A percentile compares a stretch with the other conserved stretches of the same genome.
These are phyloP conservation scores for Pyracantha coccinea DNA, from an alignment of 331 rosid species.

Conservation along the genomic window DNA sequence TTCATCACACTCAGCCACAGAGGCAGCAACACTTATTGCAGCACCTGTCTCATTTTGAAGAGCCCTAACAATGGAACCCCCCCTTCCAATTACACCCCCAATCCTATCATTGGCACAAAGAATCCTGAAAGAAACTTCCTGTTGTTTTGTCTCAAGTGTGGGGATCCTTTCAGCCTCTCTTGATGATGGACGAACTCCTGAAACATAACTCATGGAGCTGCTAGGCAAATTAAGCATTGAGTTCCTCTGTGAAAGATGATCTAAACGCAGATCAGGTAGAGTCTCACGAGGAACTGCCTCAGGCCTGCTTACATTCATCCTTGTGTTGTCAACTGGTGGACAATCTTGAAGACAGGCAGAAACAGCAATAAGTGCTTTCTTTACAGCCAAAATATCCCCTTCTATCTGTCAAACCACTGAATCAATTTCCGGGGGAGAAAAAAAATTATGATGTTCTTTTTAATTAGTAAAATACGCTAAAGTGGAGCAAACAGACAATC, in stretches of 20 bases:
- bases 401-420: slow-evolving; percentile 60
- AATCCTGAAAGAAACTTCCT: slow-evolving; percentile 69
- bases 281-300: slow-evolving; percentile 48
- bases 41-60: slow-evolving; percentile 96
- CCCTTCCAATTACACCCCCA: slow-evolving; percentile 96
- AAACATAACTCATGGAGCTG: slow-evolving; percentile 46
- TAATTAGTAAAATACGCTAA: background rate
- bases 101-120: slow-evolving; percentile 75
- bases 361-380: slow-evolving; percentile 83
- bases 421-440: slow-evolving; percentile 13
- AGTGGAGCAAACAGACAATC: background rate
- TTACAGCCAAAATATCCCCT: slow-evolving; percentile 72
- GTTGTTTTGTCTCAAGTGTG: slow-evolving; percentile 40
- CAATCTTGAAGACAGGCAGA: slow-evolving; percentile 73
- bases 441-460: background rate
- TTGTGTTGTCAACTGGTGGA: slow-evolving; percentile 39
- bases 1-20: slow-evolving; percentile 68
- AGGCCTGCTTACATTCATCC: slow-evolving; percentile 43
- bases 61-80: slow-evolving; percentile 69
- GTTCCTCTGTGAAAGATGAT: slow-evolving; percentile 45
- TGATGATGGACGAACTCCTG: slow-evolving; percentile 52
- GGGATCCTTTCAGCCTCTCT: slow-evolving; percentile 49
- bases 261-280: slow-evolving; percentile 35
- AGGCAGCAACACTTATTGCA: slow-evolving; percentile 54
- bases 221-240: slow-evolving; percentile 35